A percentile compares a stretch with the other conserved stretches of the same genome.
These are phyloP conservation scores for Neofusicoccum sp. DNA, from an alignment of 2,329 filamentous ascomycete species.

Conservation along the genomic window DNA sequence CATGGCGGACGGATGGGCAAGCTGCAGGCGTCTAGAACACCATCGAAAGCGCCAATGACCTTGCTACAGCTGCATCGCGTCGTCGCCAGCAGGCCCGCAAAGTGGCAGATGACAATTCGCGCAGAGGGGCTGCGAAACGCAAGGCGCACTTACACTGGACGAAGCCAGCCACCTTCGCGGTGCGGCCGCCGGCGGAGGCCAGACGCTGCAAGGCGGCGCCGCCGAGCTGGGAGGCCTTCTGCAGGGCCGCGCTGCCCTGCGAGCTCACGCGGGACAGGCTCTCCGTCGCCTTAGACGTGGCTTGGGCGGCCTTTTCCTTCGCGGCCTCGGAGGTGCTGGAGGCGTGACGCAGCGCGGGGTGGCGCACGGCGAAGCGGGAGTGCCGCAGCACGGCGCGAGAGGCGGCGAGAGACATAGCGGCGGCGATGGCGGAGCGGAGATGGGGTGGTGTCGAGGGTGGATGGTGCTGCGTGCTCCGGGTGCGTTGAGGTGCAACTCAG, in stretches of 20 bases:
- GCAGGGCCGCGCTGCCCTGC: slow-evolving; percentile 74
- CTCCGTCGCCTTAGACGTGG: slow-evolving; percentile 67
- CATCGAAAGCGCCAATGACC: slow-evolving; percentile 13
- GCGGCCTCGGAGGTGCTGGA: slow-evolving; percentile 50
- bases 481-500: slow-evolving; percentile 15
- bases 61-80: neutral
- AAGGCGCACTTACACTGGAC: slow-evolving; percentile 73
- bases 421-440: slow-evolving; percentile 24
- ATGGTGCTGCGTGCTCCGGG: slow-evolving; percentile 16
- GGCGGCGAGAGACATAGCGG: slow-evolving; percentile 48
- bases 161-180: slow-evolving; percentile 73
- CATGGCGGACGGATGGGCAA: neutral
- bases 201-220: slow-evolving; percentile 61
- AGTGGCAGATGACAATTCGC: neutral
- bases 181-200: slow-evolving; percentile 77
- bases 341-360: slow-evolving; percentile 48
- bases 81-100: neutral
- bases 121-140: neutral
- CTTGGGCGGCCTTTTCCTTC: slow-evolving; percentile 45
- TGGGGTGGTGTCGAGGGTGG: slow-evolving; percentile 19
- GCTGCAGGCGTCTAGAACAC: slow-evolving; percentile 13
- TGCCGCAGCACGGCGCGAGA: slow-evolving; percentile 47
- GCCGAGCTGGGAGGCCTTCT: slow-evolving; percentile 57
- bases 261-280: slow-evolving; percentile 79
- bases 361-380: slow-evolving; percentile 42